Evolutionary conservation across 805 yeast species (phyloP).

Genomic region (Saturnispora zaruensis): DNA sequence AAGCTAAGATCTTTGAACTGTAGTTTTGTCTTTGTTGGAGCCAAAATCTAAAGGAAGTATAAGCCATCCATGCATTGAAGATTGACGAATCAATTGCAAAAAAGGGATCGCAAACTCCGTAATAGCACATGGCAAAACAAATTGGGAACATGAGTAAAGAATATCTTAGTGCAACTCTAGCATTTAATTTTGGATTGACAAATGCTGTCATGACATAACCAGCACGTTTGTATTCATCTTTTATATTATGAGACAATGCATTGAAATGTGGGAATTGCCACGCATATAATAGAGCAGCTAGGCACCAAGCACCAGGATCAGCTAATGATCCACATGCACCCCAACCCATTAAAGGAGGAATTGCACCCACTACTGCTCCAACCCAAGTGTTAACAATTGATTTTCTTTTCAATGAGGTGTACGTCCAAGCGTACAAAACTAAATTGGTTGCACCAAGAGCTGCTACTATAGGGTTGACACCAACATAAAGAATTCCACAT

Average conservation of each 20-base stretch:
- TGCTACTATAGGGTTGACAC: slow-evolving; percentile 84
- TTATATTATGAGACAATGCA: slow-evolving; percentile 78
- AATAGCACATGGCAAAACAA: slow-evolving; percentile 75
- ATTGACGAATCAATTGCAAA: slow-evolving; percentile 76
- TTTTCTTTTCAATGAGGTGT: slow-evolving; percentile 81
- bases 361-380: slow-evolving; percentile 97
- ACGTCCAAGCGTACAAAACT: slow-evolving; percentile 77
- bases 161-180: slow-evolving; percentile 86
- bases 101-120: slow-evolving; percentile 70
- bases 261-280: slow-evolving; percentile 99
- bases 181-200: slow-evolving; percentile 84
- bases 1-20: slow-evolving; percentile 27
- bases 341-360: slow-evolving; percentile 99
- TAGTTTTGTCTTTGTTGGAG: slow-evolving; percentile 63
- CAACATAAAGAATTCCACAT: slow-evolving; percentile 54
- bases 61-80: slow-evolving; percentile 79
- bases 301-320: slow-evolving; percentile 92
- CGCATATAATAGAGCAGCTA: slow-evolving; percentile 82
- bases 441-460: slow-evolving; percentile 73
- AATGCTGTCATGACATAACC: slow-evolving; percentile 98
- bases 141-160: slow-evolving; percentile 90
- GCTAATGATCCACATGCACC: slow-evolving; percentile 74
- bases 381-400: slow-evolving; percentile 94
- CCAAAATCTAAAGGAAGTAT: slow-evolving; percentile 78
- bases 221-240: slow-evolving; percentile 81